phyloP scores from a whole-genome alignment of 2,329 filamentous ascomycete genomes.

The Exutisphaerella laricina region DNA sequence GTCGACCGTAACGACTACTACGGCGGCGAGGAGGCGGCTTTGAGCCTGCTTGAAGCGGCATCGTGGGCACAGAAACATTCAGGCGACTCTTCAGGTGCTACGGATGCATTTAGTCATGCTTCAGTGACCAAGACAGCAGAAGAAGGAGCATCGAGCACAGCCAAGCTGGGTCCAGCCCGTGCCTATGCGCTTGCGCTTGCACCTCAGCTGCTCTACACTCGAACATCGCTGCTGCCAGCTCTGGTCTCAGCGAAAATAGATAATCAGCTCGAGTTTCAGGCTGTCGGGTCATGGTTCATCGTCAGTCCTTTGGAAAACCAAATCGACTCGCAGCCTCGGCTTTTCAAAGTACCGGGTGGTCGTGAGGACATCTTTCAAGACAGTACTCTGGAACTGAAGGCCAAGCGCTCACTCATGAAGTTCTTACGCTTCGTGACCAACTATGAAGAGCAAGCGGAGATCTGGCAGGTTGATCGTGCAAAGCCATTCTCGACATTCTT shows the following conservation, averaged over 20 bases:
- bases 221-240: constrained; percentile 68
- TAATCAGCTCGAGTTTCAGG: constrained; percentile 85
- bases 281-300: constrained; percentile 89
- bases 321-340: constrained; percentile 4
- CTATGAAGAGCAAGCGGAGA: constrained; percentile 55
- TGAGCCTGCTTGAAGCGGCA: constrained; percentile 76
- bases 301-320: constrained; percentile 39
- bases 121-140: constrained; percentile 30
- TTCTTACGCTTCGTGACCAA: constrained; percentile 83
- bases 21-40: constrained; percentile 76
- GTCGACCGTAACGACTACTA: constrained; percentile 85
- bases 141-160: constrained; percentile 15
- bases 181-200: constrained; percentile 78
- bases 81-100: constrained; percentile 2
- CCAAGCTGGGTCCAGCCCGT: constrained; percentile 55
- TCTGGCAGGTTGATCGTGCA: constrained; percentile 55
- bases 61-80: constrained; percentile 56
- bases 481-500: constrained; percentile 56
- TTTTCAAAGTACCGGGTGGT: constrained; percentile 69
- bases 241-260: constrained; percentile 88
- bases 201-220: constrained; percentile 80
- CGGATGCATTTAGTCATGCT: constrained; percentile 28
- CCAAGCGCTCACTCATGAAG: constrained; percentile 86
- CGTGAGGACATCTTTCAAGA: constrained; percentile 88
- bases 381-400: constrained; percentile 65